Conservation (phyloP, 768 basidiomycete species). For the Pulveroboletus sp. region DNA sequence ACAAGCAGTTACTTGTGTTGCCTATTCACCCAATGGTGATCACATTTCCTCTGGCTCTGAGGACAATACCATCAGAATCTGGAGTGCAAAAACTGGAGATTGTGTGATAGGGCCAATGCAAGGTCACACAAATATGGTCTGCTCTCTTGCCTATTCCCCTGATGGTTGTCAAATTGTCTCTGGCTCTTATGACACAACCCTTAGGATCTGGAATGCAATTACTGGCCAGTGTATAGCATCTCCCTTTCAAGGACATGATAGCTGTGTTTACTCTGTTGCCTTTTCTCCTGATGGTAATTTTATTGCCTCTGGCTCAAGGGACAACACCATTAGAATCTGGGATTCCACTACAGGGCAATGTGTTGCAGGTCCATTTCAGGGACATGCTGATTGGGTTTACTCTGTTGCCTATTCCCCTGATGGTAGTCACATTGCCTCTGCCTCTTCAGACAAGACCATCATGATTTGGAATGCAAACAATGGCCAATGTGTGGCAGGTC, state of each 20-base stretch:
- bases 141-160: conserved; percentile 20
- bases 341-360: conserved; percentile 7
- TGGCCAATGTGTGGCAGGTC: conserved; percentile 13
- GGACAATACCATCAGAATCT: no score
- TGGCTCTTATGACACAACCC: conserved; percentile 17
- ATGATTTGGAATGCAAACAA: conserved; percentile 18
- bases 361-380: conserved; percentile 4
- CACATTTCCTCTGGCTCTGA: no score
- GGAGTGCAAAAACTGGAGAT: no score
- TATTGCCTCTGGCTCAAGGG: conserved; percentile 15
- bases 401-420: conserved; percentile 26
- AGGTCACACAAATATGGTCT: conserved; percentile 11
- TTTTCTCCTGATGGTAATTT: conserved; percentile 21
- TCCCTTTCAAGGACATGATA: conserved; percentile 4
- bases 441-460: conserved; percentile 14
- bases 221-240: conserved; percentile 7
- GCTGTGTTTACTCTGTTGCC: conserved; percentile 2
- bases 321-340: conserved; percentile 19
- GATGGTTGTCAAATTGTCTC: conserved; percentile 23
- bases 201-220: conserved; percentile 15
- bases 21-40: no score
- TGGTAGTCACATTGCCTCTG: conserved; percentile 23
- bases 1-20: no score
- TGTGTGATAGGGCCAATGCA: conserved; percentile 4
- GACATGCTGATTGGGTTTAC: conserved; percentile 2